These are phyloP conservation scores for Ophiocordyceps australis DNA, from an alignment of 2,329 filamentous ascomycete genomes.

Conservation along the genomic window DNA sequence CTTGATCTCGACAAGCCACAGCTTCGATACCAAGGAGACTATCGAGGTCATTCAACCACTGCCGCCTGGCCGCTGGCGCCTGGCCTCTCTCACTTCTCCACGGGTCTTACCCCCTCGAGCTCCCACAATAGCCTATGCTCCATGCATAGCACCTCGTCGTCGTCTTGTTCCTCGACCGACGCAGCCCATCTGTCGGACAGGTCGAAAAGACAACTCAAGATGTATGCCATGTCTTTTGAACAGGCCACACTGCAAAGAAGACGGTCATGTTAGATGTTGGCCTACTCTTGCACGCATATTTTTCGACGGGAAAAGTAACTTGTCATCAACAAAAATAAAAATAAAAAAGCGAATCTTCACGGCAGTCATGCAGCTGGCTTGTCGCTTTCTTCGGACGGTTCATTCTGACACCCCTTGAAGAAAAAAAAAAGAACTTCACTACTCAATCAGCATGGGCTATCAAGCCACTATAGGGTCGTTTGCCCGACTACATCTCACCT, in stretches of 20 bases:
- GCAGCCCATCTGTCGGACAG: conserved; percentile 49
- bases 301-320: background rate
- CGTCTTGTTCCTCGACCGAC: no score
- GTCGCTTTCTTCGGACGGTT: conserved; percentile 1
- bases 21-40: no score
- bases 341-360: no score
- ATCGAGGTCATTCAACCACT: no score
- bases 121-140: conserved; percentile 76
- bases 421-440: conserved; percentile 8
- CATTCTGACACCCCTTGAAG: conserved; percentile 1
- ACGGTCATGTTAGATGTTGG: conserved; percentile 31
- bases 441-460: conserved; percentile 8
- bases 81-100: no score
- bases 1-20: no score
- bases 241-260: conserved; percentile 47
- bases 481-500: background rate
- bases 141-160: conserved; percentile 43
- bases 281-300: no score
- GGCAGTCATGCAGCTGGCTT: no score
- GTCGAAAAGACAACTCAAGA: conserved; percentile 60
- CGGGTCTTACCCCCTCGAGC: conserved; percentile 49
- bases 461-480: background rate
- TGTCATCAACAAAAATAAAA: conserved; percentile 3
- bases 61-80: no score
- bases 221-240: conserved; percentile 81